Evolutionary conservation across 129 eudicot species (phyloP), one percentile per base, ranked within the genome.

Genomic region (Artemisia annua): DNA sequence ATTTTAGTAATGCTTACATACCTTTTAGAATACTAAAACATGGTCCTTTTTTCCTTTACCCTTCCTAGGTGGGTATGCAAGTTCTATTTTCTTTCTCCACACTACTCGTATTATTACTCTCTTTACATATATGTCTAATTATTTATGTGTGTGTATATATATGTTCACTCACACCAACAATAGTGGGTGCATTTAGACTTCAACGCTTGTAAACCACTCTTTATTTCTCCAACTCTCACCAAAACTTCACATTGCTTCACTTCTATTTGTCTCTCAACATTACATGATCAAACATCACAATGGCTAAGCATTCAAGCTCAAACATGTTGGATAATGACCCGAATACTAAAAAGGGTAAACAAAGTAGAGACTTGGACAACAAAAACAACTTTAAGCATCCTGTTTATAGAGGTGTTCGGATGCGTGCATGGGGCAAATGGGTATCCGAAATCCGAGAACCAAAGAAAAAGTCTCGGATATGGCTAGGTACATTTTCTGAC

Each of bases 381-480:
- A 54, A 55, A 44, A 78, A 26, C 55, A 53, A 55, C 15, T 63
- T 53, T 11, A 66, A 79, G 49, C 75, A 79, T 68, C 84, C 84
- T n/a, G 66, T 80, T 20, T 80, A 80, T 48, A 17, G 84, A 61
- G 84, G 84, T 8, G 84, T 80, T 35, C 75, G 84, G 65, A 68
- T 73, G 84, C 79, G 79, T 11, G 75, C 75, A 26, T n/a, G n/a
- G n/a, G n/a, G n/a, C n/a, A n/a, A n/a, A n/a, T n/a, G n/a, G n/a
- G n/a, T n/a, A n/a, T n/a, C n/a, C n/a, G n/a, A n/a, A n/a, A n/a
- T n/a, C n/a, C n/a, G n/a, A n/a, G n/a, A n/a, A n/a, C n/a, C n/a
- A n/a, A n/a, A n/a, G n/a, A n/a, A n/a, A n/a, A n/a, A n/a, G n/a
- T n/a, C n/a, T n/a, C n/a, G n/a, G n/a, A n/a, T n/a, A n/a, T n/a